Base-by-base conservation (phyloP, 495 filamentous ascomycete genomes). In the Aspergillus egyptiacus region DNA sequence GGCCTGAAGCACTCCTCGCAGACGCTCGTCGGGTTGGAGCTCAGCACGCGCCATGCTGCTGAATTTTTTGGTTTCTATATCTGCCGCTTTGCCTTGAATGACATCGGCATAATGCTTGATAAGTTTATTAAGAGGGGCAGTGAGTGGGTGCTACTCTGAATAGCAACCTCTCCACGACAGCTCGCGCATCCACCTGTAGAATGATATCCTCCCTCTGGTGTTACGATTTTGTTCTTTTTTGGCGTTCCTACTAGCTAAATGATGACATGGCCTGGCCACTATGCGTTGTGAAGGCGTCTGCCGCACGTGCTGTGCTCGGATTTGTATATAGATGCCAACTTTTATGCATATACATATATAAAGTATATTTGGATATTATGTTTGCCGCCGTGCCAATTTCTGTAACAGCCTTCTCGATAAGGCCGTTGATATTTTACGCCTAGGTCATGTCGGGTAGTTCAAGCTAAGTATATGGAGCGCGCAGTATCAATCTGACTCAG, bases 51-150 rank as follows among this genome's bases (percentile, higher is more conserved):
- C 15, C 91, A 96, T 67, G 94, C 93, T 8, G 88, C 94, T 24
- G 93, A 97, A 60, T 98, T 98, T 70, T 98, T 98, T 64, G 91
- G 84, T 23, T 96, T 98, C 67, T 97, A 89, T 62, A 76, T 98
- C 14, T 96, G 91, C 65, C 87, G 94, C 13, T 98, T 97, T 62
- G 89, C 89, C 23, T 66, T 97, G 37, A 74, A 84, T 6, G 93
- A 98, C 66, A 70, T 98, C 51, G 76, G 81, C 32, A 60, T 95
- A 63, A 78, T 98, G 72, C 74, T 97, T 60, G 93, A 98, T 66
- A 98, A 97, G 66, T 97, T 91, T 60, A 82, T 98, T 62, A 97
- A 97, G 74, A 79, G 91, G 50, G 89, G 91, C 27, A 94, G 82
- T 56, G 91, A 98, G 70, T 97, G 91, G 91, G 93, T 94, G 37